A percentile compares a stretch with the other conserved stretches of the same genome.
Evolutionary conservation across 371 early-diverging fungal species (phyloP).

Genomic region (Rhizopus arrhizus): DNA sequence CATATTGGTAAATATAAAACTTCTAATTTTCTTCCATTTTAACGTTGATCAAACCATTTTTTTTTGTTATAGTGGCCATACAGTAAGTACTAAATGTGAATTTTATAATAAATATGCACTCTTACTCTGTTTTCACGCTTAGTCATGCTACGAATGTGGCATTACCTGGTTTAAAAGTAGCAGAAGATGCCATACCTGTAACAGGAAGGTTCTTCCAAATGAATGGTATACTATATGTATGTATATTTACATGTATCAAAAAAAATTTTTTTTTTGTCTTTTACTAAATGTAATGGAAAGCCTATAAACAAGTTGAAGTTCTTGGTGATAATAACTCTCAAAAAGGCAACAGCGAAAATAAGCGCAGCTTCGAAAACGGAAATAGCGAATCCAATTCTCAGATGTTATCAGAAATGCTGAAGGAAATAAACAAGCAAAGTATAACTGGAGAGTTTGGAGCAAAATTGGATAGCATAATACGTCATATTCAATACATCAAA

Average conservation of each 20-base stretch:
- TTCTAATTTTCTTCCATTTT: slow-evolving; percentile 21
- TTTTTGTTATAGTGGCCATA: slow-evolving; percentile 30
- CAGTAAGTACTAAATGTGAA: slow-evolving; percentile 14
- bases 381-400: not conserved
- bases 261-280: not conserved
- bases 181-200: slow-evolving; percentile 41
- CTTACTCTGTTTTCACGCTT: not conserved
- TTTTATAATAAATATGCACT: not conserved
- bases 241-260: not conserved
- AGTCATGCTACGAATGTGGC: slow-evolving; percentile 42
- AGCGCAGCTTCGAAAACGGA: not conserved
- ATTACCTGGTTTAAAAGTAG: slow-evolving; percentile 30
- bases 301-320: slow-evolving; percentile 13
- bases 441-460: slow-evolving; percentile 34
- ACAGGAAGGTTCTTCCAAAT: slow-evolving; percentile 15
- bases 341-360: not conserved
- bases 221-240: slow-evolving; percentile 41
- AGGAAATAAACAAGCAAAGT: slow-evolving; percentile 12
- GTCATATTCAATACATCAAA: slow-evolving; percentile 59
- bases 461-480: slow-evolving; percentile 67
- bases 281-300: not conserved
- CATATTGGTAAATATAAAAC: slow-evolving; percentile 59
- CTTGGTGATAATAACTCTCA: not conserved
- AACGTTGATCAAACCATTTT: not conserved
- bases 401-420: not conserved